phyloP scores from a whole-genome alignment of 345 rosid genomes.

The Murraya paniculata region DNA sequence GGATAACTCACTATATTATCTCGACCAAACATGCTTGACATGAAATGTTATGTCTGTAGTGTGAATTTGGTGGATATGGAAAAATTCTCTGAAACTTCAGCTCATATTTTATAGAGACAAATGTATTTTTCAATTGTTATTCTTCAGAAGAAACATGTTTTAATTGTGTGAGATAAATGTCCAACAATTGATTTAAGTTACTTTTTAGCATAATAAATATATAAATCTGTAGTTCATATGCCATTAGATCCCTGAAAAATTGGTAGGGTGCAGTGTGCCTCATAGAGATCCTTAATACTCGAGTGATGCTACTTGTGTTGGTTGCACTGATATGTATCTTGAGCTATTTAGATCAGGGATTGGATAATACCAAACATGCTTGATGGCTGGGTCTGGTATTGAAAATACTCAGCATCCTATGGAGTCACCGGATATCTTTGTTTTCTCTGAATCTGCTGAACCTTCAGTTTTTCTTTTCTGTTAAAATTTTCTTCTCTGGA shows the following conservation, averaged over 20 bases:
- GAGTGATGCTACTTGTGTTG: background rate
- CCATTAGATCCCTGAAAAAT: background rate
- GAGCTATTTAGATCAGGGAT: background rate
- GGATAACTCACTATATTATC: background rate
- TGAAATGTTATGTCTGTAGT: background rate
- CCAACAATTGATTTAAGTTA: background rate
- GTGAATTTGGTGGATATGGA: background rate
- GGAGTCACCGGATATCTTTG: background rate
- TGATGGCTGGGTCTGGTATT: background rate
- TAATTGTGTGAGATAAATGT: background rate
- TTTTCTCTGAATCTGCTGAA: background rate
- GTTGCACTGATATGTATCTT: background rate
- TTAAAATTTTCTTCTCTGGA: background rate
- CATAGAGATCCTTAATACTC: background rate
- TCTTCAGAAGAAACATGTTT: background rate
- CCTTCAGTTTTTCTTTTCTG: background rate
- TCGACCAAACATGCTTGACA: background rate
- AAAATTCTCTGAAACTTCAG: background rate
- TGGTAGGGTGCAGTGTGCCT: background rate
- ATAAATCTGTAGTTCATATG: background rate
- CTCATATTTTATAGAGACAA: background rate
- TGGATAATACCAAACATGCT: background rate
- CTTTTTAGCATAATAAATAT: background rate
- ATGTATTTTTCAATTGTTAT: background rate
- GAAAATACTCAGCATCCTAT: background rate